phyloP scores from a whole-genome alignment of 2,329 filamentous ascomycete species.

The Neoarthrinium moseri region DNA sequence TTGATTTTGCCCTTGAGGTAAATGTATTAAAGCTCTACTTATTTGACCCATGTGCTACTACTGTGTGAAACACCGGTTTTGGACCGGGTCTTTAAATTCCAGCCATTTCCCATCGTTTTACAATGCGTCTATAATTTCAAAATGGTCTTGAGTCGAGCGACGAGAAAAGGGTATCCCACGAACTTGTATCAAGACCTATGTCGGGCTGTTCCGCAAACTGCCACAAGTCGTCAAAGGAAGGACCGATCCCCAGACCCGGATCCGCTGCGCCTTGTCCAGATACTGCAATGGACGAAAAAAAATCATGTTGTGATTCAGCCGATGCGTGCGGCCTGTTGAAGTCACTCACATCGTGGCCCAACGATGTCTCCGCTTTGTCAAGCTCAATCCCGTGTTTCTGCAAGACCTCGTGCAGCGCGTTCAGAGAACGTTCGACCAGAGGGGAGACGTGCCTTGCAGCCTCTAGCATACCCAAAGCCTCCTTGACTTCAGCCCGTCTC shows the following conservation, averaged over 20 bases:
- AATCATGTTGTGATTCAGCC: neutral
- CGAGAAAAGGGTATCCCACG: constrained; percentile 21
- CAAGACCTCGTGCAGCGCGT: constrained; percentile 9
- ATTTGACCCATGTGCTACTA: too few species aligned
- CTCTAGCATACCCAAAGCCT: constrained; percentile 11
- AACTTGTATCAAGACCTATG: constrained; percentile 13
- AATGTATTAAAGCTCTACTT: too few species aligned
- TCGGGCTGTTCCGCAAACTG: constrained; percentile 15
- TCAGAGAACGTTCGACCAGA: constrained; percentile 10
- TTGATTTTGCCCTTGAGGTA: too few species aligned
- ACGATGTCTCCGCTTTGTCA: neutral
- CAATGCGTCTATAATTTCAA: too few species aligned
- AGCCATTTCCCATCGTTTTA: too few species aligned
- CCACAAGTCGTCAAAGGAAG: constrained; percentile 7
- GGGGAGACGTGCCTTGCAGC: constrained; percentile 10
- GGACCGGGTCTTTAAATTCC: too few species aligned
- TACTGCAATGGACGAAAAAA: neutral
- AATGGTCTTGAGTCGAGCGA: constrained; percentile 18
- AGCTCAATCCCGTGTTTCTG: constrained; percentile 10
- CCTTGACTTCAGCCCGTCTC: constrained; percentile 12
- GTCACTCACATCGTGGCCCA: neutral
- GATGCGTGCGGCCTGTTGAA: neutral
- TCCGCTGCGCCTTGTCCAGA: neutral
- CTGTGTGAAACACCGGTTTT: too few species aligned
- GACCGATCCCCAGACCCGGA: neutral